Evolutionary conservation across 441 rosid genomes (phyloP).

Genomic region (Sinapis alba): DNA sequence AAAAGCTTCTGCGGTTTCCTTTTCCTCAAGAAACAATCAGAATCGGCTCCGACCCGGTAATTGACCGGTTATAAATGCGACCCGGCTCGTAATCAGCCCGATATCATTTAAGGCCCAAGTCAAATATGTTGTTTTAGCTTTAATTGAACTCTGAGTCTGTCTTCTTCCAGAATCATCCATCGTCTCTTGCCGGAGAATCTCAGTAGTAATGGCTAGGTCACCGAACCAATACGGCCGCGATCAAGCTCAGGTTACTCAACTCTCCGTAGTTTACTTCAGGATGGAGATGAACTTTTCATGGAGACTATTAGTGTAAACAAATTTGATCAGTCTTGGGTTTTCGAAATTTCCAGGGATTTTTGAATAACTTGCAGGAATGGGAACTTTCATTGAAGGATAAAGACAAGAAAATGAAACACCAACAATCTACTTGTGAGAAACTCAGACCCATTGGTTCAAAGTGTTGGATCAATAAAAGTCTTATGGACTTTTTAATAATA

Average conservation of each 20-base stretch:
- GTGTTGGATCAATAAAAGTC: too few species aligned
- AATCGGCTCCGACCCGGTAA: conserved; percentile 15
- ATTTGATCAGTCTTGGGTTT: background rate
- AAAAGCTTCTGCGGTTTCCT: conserved; percentile 34
- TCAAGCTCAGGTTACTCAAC: conserved; percentile 56
- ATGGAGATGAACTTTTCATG: background rate
- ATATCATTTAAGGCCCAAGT: conserved; percentile 13
- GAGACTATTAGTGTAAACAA: too few species aligned
- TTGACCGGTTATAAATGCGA: background rate
- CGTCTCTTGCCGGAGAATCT: conserved; percentile 29
- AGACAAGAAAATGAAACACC: conserved; percentile 66
- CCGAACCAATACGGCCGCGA: conserved; percentile 70
- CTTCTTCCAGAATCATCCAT: conserved; percentile 34
- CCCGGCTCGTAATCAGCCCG: background rate
- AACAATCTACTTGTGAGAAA: conserved; percentile 45
- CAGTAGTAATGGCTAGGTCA: conserved; percentile 34
- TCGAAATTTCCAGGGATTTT: conserved; percentile 78
- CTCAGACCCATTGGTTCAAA: too few species aligned
- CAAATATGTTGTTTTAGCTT: background rate
- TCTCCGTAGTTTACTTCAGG: background rate
- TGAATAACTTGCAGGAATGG: conserved; percentile 98
- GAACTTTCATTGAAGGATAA: conserved; percentile 63
- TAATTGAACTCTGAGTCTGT: background rate
- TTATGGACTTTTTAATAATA: too few species aligned
- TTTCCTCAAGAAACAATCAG: conserved; percentile 35